These are phyloP conservation scores for Rosa chinensis DNA, from an alignment of 306 rosid genomes.

Conservation along the genomic window DNA sequence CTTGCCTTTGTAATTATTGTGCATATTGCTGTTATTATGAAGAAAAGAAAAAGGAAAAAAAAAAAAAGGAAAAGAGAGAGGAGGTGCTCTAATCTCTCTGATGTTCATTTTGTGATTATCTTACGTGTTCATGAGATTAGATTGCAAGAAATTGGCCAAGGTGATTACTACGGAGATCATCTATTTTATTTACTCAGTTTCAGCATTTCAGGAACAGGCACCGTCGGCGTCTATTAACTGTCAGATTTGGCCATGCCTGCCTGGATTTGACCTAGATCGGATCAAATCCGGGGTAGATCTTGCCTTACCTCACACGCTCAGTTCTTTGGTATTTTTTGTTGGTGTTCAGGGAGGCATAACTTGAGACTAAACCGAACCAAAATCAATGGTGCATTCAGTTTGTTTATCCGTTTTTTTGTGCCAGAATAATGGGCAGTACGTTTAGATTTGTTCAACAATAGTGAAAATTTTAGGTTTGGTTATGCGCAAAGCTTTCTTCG, in stretches of 20 bases:
- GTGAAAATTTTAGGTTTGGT: background rate
- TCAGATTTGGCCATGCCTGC: background rate
- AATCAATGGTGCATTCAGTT: background rate
- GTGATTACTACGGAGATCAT: background rate
- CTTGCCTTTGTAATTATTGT: slow-evolving; percentile 14
- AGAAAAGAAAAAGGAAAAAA: background rate
- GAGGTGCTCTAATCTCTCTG: slow-evolving; percentile 7
- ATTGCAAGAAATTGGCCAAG: background rate
- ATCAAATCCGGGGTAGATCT: background rate
- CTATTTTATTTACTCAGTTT: background rate
- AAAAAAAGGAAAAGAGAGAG: slow-evolving; percentile 11
- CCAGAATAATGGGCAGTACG: background rate
- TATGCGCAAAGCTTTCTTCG: background rate
- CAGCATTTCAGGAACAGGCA: background rate
- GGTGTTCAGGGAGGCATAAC: background rate
- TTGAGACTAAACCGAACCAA: background rate
- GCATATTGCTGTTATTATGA: slow-evolving; percentile 20
- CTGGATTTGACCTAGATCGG: background rate
- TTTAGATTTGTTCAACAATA: background rate
- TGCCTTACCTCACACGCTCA: background rate
- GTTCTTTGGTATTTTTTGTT: too few relatives aligned
- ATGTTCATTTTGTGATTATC: slow-evolving; percentile 25
- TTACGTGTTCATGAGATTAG: background rate
- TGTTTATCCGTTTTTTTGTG: background rate
- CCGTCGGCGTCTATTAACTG: background rate